Evolutionary conservation across 371 early-diverging fungal species (phyloP).

Genomic region (Rhizomucor pusillus): DNA sequence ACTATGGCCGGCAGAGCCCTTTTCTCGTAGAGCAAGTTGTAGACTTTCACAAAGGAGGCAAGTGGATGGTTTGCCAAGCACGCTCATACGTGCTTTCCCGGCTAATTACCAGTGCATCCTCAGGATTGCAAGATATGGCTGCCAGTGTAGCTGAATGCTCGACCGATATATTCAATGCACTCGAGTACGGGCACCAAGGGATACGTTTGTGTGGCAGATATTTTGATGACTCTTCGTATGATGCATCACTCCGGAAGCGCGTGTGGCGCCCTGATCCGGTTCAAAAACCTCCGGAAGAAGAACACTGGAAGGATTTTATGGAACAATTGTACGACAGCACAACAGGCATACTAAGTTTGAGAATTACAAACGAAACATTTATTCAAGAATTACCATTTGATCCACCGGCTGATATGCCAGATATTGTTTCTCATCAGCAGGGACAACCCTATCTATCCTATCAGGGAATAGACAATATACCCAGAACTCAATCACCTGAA

Average conservation of each 20-base stretch:
- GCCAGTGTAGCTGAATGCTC: conserved; percentile 66
- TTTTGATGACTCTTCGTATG: conserved; percentile 16
- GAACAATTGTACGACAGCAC: no score
- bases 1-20: conserved; percentile 55
- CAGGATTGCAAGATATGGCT: conserved; percentile 53
- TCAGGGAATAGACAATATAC: no score
- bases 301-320: conserved; percentile 3
- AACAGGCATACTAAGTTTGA: conserved; percentile 6
- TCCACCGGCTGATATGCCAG: no score
- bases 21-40: conserved; percentile 72
- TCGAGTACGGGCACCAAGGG: conserved; percentile 39
- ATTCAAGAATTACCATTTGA: no score
- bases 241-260: background rate
- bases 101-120: background rate
- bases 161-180: conserved; percentile 44
- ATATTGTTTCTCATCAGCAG: conserved; percentile 1
- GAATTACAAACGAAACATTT: background rate
- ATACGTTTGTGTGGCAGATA: conserved; percentile 28
- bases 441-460: background rate
- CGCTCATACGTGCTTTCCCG: background rate
- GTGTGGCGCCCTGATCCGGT: background rate
- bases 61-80: background rate
- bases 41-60: conserved; percentile 75
- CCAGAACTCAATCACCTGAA: no score
- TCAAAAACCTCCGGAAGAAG: background rate